These are phyloP conservation scores for Hypoxylon sp. DNA, from an alignment of 2,329 filamentous ascomycete species.

Conservation along the genomic window DNA sequence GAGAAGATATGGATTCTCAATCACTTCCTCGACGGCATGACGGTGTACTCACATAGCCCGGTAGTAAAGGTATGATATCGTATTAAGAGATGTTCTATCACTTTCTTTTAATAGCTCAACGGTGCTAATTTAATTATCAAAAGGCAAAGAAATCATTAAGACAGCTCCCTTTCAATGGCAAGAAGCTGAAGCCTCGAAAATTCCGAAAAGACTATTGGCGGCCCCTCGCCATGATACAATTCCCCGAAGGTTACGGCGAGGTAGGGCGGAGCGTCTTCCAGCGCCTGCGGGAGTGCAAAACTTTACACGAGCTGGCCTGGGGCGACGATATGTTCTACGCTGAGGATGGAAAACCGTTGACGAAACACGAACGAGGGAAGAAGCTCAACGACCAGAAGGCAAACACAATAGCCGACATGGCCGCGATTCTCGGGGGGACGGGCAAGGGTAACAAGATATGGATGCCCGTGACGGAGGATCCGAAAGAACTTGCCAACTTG, in stretches of 20 bases:
- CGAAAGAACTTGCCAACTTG: conserved; percentile 29
- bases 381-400: conserved; percentile 72
- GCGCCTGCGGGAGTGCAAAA: conserved; percentile 75
- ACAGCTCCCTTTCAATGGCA: conserved; percentile 72
- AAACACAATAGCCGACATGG: conserved; percentile 75
- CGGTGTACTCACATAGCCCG: conserved; percentile 67
- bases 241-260: conserved; percentile 65
- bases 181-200: conserved; percentile 74
- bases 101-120: background rate
- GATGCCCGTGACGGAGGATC: conserved; percentile 36
- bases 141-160: conserved; percentile 48
- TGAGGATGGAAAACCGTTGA: conserved; percentile 54
- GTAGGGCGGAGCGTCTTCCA: conserved; percentile 73
- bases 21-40: conserved; percentile 65
- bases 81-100: background rate
- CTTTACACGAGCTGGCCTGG: conserved; percentile 75
- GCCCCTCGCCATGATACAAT: conserved; percentile 72
- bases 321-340: conserved; percentile 61
- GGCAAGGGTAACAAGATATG: conserved; percentile 67
- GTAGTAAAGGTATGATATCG: conserved; percentile 61
- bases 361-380: conserved; percentile 62
- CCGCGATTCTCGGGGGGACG: conserved; percentile 67
- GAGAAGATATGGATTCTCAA: conserved; percentile 71
- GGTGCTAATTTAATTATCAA: conserved; percentile 13
- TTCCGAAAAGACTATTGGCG: conserved; percentile 78